Base-by-base conservation (phyloP, 139 green algal genomes). In the Picochlorum sp. region DNA sequence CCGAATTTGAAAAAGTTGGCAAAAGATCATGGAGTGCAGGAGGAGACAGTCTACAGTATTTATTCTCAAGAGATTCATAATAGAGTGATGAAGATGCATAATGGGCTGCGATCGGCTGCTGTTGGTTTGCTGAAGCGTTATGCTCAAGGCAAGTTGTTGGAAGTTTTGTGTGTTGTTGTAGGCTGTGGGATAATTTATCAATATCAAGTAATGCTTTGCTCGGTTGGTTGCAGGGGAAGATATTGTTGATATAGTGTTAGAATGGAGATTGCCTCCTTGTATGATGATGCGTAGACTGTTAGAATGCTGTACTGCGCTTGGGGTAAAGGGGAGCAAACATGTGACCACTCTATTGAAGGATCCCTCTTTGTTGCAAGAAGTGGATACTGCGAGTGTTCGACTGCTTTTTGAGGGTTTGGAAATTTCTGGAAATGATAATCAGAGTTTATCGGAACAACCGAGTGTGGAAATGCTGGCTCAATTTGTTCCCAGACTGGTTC, bases 231-330 rank as follows among this genome's bases (percentile, higher is more conserved):
- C 44, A 41, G 86, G 85, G 7, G 71, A 76, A 20, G 76, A 89
- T 45, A 16, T 91, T 2, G 59, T 94, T 20, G 35, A 67, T n/a
- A 50, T 94, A 1, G 65, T 61, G 5, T 69, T 61, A 6, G 55
- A 69, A 5, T 63, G 80, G 9, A 69, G 91, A 67, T 81, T 89
- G 36, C 76, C 81, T 7, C 81, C 83, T 7, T 91, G 82, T 70
- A 75, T 86, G 31, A 59, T 92, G 16, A 35, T 86, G 52, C 61
- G 84, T 1, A 72, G 72, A 8, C 59, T 91, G 64, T 64, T 83
- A n/a, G 57, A 77, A 47, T 47, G 18, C 18, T 47, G 39, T 14
- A 16, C 39, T 13, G 20, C 39, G 39, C 39, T 47, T 16, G 39
- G 39, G 9, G 20, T 16, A 16, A 47, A 47, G 39, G 22, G 12